Evolutionary conservation across 116 monocot genomes (phyloP).

Genomic region (Dioscorea cayenensis): DNA sequence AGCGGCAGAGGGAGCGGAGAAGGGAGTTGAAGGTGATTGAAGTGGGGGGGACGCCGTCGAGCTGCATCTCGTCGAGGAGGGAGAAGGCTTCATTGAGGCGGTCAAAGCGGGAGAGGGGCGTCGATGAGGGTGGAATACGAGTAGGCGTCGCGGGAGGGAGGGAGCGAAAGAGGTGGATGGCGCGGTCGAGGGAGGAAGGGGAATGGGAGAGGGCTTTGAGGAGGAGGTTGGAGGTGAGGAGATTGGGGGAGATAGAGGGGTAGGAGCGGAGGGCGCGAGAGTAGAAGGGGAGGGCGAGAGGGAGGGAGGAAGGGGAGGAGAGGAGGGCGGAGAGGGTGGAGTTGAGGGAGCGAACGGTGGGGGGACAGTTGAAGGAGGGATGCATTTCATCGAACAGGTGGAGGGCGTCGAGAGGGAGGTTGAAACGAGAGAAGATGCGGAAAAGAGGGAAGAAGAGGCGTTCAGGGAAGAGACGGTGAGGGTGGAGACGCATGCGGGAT

Average conservation of each 20-base stretch:
- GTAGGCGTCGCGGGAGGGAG: slow-evolving; percentile 37
- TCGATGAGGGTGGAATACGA: slow-evolving; percentile 68
- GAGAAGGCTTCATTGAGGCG: slow-evolving; percentile 63
- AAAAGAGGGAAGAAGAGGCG: slow-evolving; percentile 30
- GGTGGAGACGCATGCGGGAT: slow-evolving; percentile 22
- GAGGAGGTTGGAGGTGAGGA: slow-evolving; percentile 55
- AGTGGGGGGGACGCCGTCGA: slow-evolving; percentile 51
- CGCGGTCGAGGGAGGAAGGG: slow-evolving; percentile 15
- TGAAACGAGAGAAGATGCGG: slow-evolving; percentile 13
- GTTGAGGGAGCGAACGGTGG: slow-evolving; percentile 30
- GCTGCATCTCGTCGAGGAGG: slow-evolving; percentile 74
- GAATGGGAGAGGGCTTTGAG: slow-evolving; percentile 47
- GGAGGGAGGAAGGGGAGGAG: slow-evolving; percentile 13
- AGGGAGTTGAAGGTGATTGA: slow-evolving; percentile 65
- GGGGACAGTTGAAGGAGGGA: slow-evolving; percentile 24
- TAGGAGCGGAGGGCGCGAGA: slow-evolving; percentile 18
- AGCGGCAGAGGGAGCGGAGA: slow-evolving; percentile 33
- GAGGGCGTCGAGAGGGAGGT: slow-evolving; percentile 25
- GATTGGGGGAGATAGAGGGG: slow-evolving; percentile 21
- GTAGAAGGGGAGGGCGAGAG: slow-evolving; percentile 28
- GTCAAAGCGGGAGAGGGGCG: slow-evolving; percentile 27
- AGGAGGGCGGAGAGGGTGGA: slow-evolving; percentile 34
- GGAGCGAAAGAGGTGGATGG: slow-evolving; percentile 40
- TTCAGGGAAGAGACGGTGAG: slow-evolving; percentile 23
- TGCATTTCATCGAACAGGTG: slow-evolving; percentile 34